Base-by-base conservation (phyloP, 1,139 yeast genomes). In the Taphrina deformans region DNA sequence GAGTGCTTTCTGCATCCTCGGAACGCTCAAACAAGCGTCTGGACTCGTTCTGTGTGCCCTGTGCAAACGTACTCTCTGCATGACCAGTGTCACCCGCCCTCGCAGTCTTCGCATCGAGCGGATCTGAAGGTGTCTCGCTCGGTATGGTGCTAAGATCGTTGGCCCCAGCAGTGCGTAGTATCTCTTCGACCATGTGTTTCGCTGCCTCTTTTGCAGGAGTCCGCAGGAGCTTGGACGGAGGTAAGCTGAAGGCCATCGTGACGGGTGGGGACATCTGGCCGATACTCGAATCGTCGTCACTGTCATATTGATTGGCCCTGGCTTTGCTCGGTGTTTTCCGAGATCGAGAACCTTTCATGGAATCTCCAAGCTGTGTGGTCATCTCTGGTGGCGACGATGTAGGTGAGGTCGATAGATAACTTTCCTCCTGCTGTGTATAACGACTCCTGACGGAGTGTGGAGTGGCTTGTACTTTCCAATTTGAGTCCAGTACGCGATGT, bases 391-490 rank as follows among this genome's bases (percentile, higher is more conserved):
- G 63, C 16, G 56, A 48, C 1, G 48, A 51, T 6, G 53, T 35
- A 4, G 63, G 63, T 10, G 63, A 59, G n/a, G 63, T 59, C 24
- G 56, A 48, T 16, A 27, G 48, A 51, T 29, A 21, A 16, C 35
- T 51, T 29, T 33, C 29, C 14, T 51, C 27, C 12, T 29, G 21
- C 26, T 45, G 46, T 10, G 35, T 27, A 18, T 58, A 58, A 6
- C 55, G 55, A 23, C 55, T 33, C 24, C 40, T 35, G 31, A 38
- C 48, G 9, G 58, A 53, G 35, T 50, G 62, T 14, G 79, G 79
- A 9, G 79, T 76, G 9, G 72, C 77, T 58, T 75, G 77, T 31
- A 76, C 66, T 10, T 74, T 71, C 78, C 78, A 76, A 60, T 73
- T 74, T 58, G 72, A 70, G 67, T 76, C 75, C 44, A 76, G 70